These are phyloP conservation scores for Luffa aegyptiaca DNA, from an alignment of 306 rosid genomes.

Conservation along the genomic window DNA sequence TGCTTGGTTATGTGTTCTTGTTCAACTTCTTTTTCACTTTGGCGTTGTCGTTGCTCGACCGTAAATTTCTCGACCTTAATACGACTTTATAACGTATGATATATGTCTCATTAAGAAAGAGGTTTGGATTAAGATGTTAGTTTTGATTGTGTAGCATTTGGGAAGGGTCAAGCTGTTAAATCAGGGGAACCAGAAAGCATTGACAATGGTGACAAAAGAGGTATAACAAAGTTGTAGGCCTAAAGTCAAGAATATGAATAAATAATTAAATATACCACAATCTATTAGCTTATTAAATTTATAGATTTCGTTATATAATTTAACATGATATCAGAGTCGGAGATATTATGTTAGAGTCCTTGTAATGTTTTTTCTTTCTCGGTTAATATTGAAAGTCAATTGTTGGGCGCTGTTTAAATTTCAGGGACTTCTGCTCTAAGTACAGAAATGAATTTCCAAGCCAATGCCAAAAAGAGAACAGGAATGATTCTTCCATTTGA, in stretches of 20 bases:
- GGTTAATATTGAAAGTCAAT: neutral
- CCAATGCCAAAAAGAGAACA: conserved; percentile 18
- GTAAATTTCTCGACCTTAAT: conserved; percentile 24
- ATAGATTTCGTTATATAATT: too few relatives aligned
- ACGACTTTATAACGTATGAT: neutral
- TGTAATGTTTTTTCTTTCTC: too few relatives aligned
- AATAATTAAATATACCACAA: too few relatives aligned
- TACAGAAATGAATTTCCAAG: neutral
- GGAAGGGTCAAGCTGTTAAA: conserved; percentile 27
- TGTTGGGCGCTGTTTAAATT: neutral
- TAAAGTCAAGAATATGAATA: neutral
- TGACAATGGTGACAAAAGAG: conserved; percentile 6
- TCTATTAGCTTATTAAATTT: too few relatives aligned
- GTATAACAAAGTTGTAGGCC: neutral
- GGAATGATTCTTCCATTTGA: conserved; percentile 85
- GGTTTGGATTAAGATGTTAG: neutral
- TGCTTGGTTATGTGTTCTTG: conserved; percentile 37
- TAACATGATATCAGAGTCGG: too few relatives aligned
- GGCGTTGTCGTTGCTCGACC: conserved; percentile 39
- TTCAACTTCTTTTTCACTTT: conserved; percentile 34
- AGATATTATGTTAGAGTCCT: too few relatives aligned
- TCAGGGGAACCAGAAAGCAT: conserved; percentile 19
- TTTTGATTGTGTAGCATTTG: conserved; percentile 33
- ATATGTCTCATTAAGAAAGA: neutral
- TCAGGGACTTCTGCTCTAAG: conserved; percentile 2